These are phyloP conservation scores for Euphorbia tirucalli DNA, from an alignment of 345 rosid genomes.

Conservation along the genomic window DNA sequence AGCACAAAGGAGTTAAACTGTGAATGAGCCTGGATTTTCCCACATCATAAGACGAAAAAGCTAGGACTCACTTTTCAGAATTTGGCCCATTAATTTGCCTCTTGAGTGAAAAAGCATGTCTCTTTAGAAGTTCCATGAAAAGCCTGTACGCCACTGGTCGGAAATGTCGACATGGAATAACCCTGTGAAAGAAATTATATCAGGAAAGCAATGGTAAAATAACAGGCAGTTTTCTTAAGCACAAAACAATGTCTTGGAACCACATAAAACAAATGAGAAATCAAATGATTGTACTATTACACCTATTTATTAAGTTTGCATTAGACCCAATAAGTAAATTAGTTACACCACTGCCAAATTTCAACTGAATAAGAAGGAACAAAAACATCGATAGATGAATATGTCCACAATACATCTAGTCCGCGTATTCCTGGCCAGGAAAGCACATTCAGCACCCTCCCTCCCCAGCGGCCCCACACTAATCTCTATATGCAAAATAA, in stretches of 20 bases:
- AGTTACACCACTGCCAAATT: not conserved
- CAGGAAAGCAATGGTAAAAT: conserved; percentile 4
- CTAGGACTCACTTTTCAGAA: conserved; percentile 51
- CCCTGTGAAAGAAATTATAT: conserved; percentile 42
- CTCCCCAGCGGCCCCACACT: not conserved
- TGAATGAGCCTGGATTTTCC: not conserved
- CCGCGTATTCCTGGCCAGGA: not conserved
- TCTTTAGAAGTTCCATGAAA: conserved; percentile 74
- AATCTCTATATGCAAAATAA: not conserved
- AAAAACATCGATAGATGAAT: not conserved
- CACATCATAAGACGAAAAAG: conserved; percentile 1
- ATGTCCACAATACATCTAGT: not conserved
- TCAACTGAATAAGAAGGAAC: not conserved
- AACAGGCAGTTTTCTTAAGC: not conserved
- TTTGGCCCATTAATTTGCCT: conserved; percentile 46
- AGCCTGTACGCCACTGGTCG: conserved; percentile 88
- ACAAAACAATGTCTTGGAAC: not conserved
- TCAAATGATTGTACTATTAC: too few relatives aligned
- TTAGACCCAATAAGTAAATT: not conserved
- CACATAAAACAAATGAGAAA: not conserved
- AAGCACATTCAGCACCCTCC: not conserved
- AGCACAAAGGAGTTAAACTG: not conserved
- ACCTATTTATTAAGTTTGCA: not conserved
- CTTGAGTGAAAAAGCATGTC: conserved; percentile 62
- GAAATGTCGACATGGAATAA: conserved; percentile 61